Conservation (phyloP, 768 basidiomycete genomes). For the Chlorophyllum brunneum region DNA sequence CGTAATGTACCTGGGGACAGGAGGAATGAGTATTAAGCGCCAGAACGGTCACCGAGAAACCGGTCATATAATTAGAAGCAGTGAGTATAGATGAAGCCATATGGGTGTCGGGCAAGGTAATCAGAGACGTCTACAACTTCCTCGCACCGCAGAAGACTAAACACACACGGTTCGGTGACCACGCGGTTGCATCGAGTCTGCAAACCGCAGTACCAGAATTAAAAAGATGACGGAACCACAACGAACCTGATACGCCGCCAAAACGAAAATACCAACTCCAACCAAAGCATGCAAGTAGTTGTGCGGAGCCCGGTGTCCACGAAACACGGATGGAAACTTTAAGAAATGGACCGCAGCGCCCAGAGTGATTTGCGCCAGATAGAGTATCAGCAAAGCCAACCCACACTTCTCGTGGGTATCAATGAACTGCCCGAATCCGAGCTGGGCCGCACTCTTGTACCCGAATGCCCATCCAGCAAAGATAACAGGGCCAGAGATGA, state of each 20-base stretch:
- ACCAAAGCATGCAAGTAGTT: slow-evolving; percentile 54
- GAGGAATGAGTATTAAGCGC: slow-evolving; percentile 10
- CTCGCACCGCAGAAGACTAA: too few species aligned
- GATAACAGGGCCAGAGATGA: slow-evolving; percentile 52
- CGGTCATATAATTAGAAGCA: slow-evolving; percentile 1
- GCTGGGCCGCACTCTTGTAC: slow-evolving; percentile 27
- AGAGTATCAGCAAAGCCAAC: slow-evolving; percentile 48
- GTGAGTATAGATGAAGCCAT: neutral
- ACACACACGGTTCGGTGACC: too few species aligned
- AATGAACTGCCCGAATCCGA: slow-evolving; percentile 28
- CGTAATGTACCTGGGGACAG: slow-evolving; percentile 39
- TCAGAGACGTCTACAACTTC: too few species aligned
- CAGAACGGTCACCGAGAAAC: neutral
- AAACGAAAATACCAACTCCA: slow-evolving; percentile 49
- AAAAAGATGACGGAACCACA: neutral
- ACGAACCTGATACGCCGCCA: slow-evolving; percentile 49
- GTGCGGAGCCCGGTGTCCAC: slow-evolving; percentile 41
- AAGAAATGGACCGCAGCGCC: slow-evolving; percentile 51
- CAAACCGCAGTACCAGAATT: neutral
- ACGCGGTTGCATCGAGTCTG: neutral
- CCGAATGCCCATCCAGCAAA: slow-evolving; percentile 45
- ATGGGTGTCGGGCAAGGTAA: too few species aligned
- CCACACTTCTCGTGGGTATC: slow-evolving; percentile 53
- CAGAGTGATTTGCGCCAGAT: slow-evolving; percentile 43
- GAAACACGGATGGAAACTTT: slow-evolving; percentile 38